Evolutionary conservation across 306 rosid species (phyloP).

Genomic region (Inga laurina): DNA sequence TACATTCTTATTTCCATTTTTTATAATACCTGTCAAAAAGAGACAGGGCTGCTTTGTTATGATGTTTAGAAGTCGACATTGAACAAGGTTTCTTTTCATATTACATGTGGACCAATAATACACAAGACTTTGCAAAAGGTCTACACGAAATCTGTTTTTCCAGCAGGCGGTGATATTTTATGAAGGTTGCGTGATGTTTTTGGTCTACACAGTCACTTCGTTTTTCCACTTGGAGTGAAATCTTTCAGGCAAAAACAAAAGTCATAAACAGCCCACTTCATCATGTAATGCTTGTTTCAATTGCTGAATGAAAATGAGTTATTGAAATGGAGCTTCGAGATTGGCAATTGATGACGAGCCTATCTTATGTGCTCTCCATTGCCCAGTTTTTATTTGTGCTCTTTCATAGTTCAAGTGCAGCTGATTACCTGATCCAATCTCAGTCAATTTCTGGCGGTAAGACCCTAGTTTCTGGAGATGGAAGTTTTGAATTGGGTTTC

Average conservation of each 20-base stretch:
- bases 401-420: slow-evolving; percentile 6
- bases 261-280: neutral
- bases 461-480: slow-evolving; percentile 38
- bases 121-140: neutral
- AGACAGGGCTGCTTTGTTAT: neutral
- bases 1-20: neutral
- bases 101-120: neutral
- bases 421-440: slow-evolving; percentile 8
- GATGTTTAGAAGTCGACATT: neutral
- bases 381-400: slow-evolving; percentile 20
- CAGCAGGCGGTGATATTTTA: neutral
- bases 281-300: neutral
- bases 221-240: neutral
- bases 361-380: slow-evolving; percentile 1
- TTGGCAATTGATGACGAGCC: neutral
- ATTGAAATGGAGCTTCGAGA: slow-evolving; percentile 25
- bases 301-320: neutral
- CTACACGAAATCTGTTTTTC: neutral
- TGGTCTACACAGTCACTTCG: neutral
- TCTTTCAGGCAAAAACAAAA: neutral
- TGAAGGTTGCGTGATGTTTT: slow-evolving; percentile 11
- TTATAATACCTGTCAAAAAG: slow-evolving; percentile 6
- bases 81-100: neutral
- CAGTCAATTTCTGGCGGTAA: slow-evolving; percentile 36
- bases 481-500: slow-evolving; percentile 44